These are phyloP conservation scores for Lodderomyces beijingensis DNA, from an alignment of 1,139 yeast species.

Conservation along the genomic window DNA sequence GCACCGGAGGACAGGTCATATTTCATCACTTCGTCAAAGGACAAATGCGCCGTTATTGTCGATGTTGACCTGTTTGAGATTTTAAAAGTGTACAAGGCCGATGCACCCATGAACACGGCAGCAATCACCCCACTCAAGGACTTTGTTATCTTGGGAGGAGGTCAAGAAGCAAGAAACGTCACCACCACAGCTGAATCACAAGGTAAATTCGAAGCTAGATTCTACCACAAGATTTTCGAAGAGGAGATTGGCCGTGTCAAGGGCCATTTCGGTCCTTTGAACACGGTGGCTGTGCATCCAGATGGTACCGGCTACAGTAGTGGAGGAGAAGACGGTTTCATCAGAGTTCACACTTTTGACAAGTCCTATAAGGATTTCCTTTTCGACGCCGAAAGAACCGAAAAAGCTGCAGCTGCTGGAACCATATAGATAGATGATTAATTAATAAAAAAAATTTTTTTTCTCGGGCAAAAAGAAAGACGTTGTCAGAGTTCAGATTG, in stretches of 20 bases:
- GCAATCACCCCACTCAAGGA: constrained; percentile 91
- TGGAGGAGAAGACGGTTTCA: constrained; percentile 98
- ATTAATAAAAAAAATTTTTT: too few species aligned
- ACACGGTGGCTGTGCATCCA: constrained; percentile 91
- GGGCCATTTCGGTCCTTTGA: constrained; percentile 99
- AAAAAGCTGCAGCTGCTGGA: constrained; percentile 43
- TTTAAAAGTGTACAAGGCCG: constrained; percentile 76
- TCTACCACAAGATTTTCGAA: constrained; percentile 89
- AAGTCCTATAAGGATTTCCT: constrained; percentile 88
- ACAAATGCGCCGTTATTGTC: constrained; percentile 76
- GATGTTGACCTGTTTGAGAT: constrained; percentile 73
- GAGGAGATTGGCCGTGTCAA: constrained; percentile 96
- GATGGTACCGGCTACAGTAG: constrained; percentile 89
- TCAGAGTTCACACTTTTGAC: constrained; percentile 91
- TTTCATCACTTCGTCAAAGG: constrained; percentile 90
- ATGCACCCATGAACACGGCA: constrained; percentile 94
- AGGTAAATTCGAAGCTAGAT: constrained; percentile 96
- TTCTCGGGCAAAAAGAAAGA: too few species aligned
- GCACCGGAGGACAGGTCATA: constrained; percentile 78
- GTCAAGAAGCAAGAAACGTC: constrained; percentile 98
- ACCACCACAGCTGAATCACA: constrained; percentile 92
- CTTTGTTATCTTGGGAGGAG: constrained; percentile 94
- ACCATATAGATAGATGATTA: constrained; percentile 10
- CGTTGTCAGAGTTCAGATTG: too few species aligned
- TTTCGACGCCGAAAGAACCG: constrained; percentile 87